Conservation (phyloP, 169 alveolate species). For the Plasmodium malariae region DNA sequence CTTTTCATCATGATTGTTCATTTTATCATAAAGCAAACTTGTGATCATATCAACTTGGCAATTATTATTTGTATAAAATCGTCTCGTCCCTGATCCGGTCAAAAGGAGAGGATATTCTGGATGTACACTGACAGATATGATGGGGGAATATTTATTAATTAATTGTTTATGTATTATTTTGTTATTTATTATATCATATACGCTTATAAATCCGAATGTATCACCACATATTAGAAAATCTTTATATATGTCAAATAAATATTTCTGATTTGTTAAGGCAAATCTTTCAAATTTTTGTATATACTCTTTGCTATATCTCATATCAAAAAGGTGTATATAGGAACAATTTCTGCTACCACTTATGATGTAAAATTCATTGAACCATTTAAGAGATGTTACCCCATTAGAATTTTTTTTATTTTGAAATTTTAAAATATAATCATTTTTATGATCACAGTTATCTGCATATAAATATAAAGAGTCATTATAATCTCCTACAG, state of each 20-base stretch:
- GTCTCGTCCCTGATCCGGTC: constrained; percentile 71
- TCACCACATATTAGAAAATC: constrained; percentile 58
- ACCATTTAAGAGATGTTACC: constrained; percentile 60
- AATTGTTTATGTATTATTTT: constrained; percentile 26
- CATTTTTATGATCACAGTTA: constrained; percentile 65
- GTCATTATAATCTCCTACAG: constrained; percentile 68
- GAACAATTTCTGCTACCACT: constrained; percentile 70
- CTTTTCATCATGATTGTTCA: neutral
- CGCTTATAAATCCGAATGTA: constrained; percentile 45
- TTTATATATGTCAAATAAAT: constrained; percentile 39
- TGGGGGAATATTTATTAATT: constrained; percentile 58
- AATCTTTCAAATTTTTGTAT: constrained; percentile 42
- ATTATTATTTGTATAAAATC: constrained; percentile 44
- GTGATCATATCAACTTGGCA: constrained; percentile 32
- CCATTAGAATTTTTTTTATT: constrained; percentile 40
- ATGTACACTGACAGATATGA: constrained; percentile 23
- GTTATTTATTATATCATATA: constrained; percentile 20
- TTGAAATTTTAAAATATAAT: constrained; percentile 48
- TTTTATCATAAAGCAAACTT: neutral
- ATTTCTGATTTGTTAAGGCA: constrained; percentile 72
- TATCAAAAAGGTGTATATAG: constrained; percentile 29
- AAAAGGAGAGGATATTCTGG: constrained; percentile 37
- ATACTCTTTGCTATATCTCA: constrained; percentile 39
- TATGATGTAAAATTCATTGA: constrained; percentile 31
- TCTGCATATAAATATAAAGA: constrained; percentile 61